Base-by-base conservation (phyloP, 768 basidiomycete species). In the Lenzites betulinus region DNA sequence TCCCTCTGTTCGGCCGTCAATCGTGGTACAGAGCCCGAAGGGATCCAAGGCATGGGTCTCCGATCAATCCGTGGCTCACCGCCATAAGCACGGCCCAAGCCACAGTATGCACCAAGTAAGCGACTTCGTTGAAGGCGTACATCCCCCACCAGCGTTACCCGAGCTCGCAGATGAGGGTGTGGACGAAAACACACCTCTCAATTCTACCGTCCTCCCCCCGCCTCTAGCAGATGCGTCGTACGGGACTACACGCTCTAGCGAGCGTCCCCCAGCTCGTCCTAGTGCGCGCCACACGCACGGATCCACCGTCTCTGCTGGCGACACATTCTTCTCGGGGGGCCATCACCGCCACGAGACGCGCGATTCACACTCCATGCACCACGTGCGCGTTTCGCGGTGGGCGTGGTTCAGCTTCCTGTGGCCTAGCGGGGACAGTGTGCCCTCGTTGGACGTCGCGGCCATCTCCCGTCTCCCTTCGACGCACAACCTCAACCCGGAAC, bases 281-380 rank as follows among this genome's bases (percentile, higher is more conserved):
- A 53, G 44, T 20, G 11, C 44, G 4, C 50, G 18, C 28, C 20
- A 47, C 35, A 23, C 44, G 20, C 51, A 51, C 12, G n/a, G 23
- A 26, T 62, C 55, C 16, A 55, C 61, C 8, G n/a, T n/a, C n/a
- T n/a, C n/a, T n/a, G n/a, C n/a, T n/a, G 60, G 33, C 2, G 61
- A 62, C 11, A 48, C 56, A n/a, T 64, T 71, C 54, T 71, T 71
- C 51, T 59, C 67, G 12, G 59, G 63, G 12, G 66, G 68, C 9
- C 70, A 72, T 50, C 72, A 72, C 42, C 58, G 71, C 6, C 66
- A 71, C 59, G 72, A 73, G 58, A 23, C 54, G 47, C 68, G 69
- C 43, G 42, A 39, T 22, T 28, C 57, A 48, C 72, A 71, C 50
- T 58, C 62, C 0, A 48, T 26, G 13, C 70, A 70, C 54, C 67